A percentile compares a stretch with the other conserved stretches of the same genome.
phyloP scores from a whole-genome alignment of 805 yeast species.

The Yarrowia sp. region DNA sequence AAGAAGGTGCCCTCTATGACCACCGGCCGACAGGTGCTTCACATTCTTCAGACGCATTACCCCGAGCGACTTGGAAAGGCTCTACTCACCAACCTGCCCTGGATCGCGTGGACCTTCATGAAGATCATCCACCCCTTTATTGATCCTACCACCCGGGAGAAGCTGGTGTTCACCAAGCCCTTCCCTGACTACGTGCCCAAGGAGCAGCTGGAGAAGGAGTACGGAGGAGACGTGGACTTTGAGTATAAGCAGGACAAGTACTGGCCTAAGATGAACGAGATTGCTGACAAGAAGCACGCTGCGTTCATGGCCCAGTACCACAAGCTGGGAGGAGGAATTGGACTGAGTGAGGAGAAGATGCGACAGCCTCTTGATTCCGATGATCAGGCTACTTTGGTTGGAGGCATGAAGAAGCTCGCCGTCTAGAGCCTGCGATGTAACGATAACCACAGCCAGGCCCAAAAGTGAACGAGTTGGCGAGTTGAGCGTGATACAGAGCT shows the following conservation, averaged over 20 bases:
- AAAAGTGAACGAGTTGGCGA: too few relatives aligned
- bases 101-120: constrained; percentile 88
- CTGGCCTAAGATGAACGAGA: constrained; percentile 67
- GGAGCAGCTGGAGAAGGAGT: constrained; percentile 75
- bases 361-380: constrained; percentile 40
- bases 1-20: constrained; percentile 84
- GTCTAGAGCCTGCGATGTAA: too few relatives aligned
- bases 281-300: constrained; percentile 57
- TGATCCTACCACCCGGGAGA: constrained; percentile 92
- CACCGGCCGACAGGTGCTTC: constrained; percentile 86
- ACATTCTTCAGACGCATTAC: constrained; percentile 92
- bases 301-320: constrained; percentile 66
- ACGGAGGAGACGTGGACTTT: constrained; percentile 83
- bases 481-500: too few relatives aligned
- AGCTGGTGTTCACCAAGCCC: constrained; percentile 87
- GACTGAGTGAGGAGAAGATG: constrained; percentile 78
- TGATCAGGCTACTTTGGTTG: neutral
- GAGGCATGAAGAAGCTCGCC: constrained; percentile 11
- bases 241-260: constrained; percentile 75
- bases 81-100: constrained; percentile 85
- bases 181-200: constrained; percentile 76
- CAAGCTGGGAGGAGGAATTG: constrained; percentile 67
- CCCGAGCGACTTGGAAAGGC: constrained; percentile 97
- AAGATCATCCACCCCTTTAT: constrained; percentile 92
- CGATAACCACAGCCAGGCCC: too few relatives aligned